Base-by-base conservation (phyloP, 2,329 filamentous ascomycete species). In the Penicillium sp. region DNA sequence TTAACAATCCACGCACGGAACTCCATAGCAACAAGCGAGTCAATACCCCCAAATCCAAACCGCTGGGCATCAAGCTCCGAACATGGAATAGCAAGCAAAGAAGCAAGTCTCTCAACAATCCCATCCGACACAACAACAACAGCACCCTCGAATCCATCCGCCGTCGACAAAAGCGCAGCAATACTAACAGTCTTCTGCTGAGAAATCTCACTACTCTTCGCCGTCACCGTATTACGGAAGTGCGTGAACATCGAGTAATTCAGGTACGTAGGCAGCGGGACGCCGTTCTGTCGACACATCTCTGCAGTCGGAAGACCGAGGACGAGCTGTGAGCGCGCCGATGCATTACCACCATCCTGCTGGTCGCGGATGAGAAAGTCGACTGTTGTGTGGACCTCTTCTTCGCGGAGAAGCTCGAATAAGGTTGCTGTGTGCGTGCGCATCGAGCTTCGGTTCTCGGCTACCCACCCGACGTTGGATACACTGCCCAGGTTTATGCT, bases 391-490 rank as follows among this genome's bases (percentile, higher is more conserved):
- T 65, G 60, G 2, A 72, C 57, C 26, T 73, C 67, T 6, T 58
- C 57, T 40, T 60, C 64, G 10, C 61, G 59, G 3, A 71, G 55
- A 13, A 61, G 50, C 16, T 65, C 56, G 48, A 70, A 65, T 5
- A 65, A 24, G 1, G 53, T 53, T 2, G 57, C 60, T 2, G 55
- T 56, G 14, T 62, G 50, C 2, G 43, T 58, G 35, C 44, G 49
- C 53, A 58, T 53, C 13, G 52, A 56, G 31, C 37, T 43, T 31
- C 53, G 55, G 43, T 71, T 67, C 39, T 72, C 69, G 5, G 69
- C 67, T 2, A 72, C 64, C 61, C 66, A 72, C 3, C 74, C 74
- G 1, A 74, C 66, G 11, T 60, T 66, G 0, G 67, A 61, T n/a
- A 76, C 68, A 38, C 63, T 64, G 13, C 72, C 72, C 0, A 76